A percentile compares a stretch with the other conserved stretches of the same genome.
Evolutionary conservation across 2,329 filamentous ascomycete genomes (phyloP).

Genomic region (Aspergillus sp.): DNA sequence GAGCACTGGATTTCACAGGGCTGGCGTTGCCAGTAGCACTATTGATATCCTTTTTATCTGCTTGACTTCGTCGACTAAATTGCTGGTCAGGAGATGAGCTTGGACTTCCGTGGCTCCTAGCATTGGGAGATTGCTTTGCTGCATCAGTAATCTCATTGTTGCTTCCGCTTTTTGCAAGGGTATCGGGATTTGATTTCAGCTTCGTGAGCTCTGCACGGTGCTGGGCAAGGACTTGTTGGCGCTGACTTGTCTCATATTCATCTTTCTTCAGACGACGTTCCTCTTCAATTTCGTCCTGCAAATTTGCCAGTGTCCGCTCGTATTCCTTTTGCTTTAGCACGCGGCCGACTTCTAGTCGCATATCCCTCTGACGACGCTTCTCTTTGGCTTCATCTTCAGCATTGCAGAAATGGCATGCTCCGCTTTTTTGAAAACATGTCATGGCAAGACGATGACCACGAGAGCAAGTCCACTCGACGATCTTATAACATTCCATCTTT

Average conservation of each 20-base stretch:
- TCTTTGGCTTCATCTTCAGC: slow-evolving; percentile 38
- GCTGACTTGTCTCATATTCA: slow-evolving; percentile 12
- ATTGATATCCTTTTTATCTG: not conserved
- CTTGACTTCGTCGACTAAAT: too few species aligned
- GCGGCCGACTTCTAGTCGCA: slow-evolving; percentile 33
- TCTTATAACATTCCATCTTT: slow-evolving; percentile 40
- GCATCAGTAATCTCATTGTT: too few species aligned
- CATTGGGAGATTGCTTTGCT: too few species aligned
- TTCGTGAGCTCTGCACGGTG: slow-evolving; percentile 11
- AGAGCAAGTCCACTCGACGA: slow-evolving; percentile 43
- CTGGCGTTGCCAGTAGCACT: too few species aligned
- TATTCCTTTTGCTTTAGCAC: slow-evolving; percentile 15
- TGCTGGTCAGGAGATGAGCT: too few species aligned
- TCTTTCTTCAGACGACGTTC: slow-evolving; percentile 12
- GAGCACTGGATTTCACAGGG: slow-evolving; percentile 22
- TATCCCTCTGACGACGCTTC: slow-evolving; percentile 45
- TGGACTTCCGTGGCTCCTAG: too few species aligned
- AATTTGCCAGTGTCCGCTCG: slow-evolving; percentile 13
- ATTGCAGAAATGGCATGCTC: slow-evolving; percentile 45
- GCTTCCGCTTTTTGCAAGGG: too few species aligned
- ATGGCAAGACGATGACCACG: slow-evolving; percentile 44
- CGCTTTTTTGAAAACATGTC: slow-evolving; percentile 37
- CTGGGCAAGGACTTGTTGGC: slow-evolving; percentile 13
- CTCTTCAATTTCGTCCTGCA: slow-evolving; percentile 17
- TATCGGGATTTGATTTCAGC: slow-evolving; percentile 3